phyloP scores from a whole-genome alignment of 805 yeast genomes.

The Ogataea methylovora region DNA sequence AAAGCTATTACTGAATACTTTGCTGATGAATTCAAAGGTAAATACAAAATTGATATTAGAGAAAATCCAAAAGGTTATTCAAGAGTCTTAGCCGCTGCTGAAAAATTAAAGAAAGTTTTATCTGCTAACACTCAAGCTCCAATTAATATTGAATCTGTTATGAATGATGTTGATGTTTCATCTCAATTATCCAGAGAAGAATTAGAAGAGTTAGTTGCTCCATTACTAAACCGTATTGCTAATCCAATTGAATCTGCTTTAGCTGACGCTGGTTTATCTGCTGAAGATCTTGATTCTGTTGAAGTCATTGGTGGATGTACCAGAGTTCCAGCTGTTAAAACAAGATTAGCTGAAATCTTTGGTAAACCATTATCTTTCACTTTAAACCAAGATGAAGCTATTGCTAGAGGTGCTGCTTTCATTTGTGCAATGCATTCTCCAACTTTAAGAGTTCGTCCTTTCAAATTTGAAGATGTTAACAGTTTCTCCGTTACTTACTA shows the following conservation, averaged over 20 bases:
- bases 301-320: constrained; percentile 98
- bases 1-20: constrained; percentile 90
- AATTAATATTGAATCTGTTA: constrained; percentile 89
- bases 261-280: constrained; percentile 64
- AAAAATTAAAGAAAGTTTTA: constrained; percentile 88
- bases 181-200: constrained; percentile 85
- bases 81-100: constrained; percentile 88
- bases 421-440: constrained; percentile 99
- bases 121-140: constrained; percentile 96
- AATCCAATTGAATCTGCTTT: constrained; percentile 79
- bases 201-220: constrained; percentile 82
- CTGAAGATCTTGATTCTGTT: constrained; percentile 76
- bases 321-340: constrained; percentile 92
- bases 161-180: constrained; percentile 95
- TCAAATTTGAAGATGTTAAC: constrained; percentile 95
- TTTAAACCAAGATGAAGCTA: constrained; percentile 97
- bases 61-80: constrained; percentile 92
- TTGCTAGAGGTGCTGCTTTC: constrained; percentile 98
- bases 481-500: constrained; percentile 85
- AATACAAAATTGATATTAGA: constrained; percentile 89
- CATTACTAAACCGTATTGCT: constrained; percentile 68
- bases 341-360: constrained; percentile 69
- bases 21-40: constrained; percentile 83
- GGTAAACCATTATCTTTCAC: constrained; percentile 87
- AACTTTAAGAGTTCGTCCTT: constrained; percentile 96